Evolutionary conservation across 139 green algal genomes (phyloP).

Genomic region (Asterochloris erici): DNA sequence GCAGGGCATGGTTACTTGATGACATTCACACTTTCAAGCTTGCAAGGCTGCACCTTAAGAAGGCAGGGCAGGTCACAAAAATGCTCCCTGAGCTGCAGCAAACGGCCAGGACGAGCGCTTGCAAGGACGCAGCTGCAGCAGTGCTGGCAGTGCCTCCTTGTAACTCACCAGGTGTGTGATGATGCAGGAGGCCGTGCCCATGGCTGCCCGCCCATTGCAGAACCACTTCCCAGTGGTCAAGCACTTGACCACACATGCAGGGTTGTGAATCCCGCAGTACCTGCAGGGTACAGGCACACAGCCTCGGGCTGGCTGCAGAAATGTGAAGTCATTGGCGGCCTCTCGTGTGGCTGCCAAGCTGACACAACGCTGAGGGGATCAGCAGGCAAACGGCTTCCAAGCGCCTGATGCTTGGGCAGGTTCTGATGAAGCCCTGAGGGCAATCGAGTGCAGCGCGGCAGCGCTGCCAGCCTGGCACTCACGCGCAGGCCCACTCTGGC

Average conservation of each 20-base stretch:
- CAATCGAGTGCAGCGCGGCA: background rate
- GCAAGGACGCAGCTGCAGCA: background rate
- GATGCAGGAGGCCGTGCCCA: constrained; percentile 76
- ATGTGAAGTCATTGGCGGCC: background rate
- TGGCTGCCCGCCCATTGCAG: constrained; percentile 81
- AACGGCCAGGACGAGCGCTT: background rate
- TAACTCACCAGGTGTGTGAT: constrained; percentile 75
- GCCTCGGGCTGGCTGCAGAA: background rate
- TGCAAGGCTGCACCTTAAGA: too few species aligned
- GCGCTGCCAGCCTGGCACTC: background rate
- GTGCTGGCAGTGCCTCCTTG: background rate
- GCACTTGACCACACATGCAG: constrained; percentile 90
- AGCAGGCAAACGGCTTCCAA: background rate
- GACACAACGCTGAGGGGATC: background rate
- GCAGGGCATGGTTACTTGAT: too few species aligned
- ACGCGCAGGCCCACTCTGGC: constrained; percentile 26
- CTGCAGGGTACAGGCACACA: constrained; percentile 27
- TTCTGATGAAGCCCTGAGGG: background rate
- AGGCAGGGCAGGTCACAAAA: background rate
- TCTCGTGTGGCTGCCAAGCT: background rate
- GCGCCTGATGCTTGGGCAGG: background rate
- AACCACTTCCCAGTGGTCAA: constrained; percentile 89
- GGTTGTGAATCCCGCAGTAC: constrained; percentile 93
- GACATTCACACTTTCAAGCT: too few species aligned
- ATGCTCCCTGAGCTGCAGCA: background rate